Base-by-base conservation (phyloP, 768 basidiomycete species). In the Calvatia gigantea region DNA sequence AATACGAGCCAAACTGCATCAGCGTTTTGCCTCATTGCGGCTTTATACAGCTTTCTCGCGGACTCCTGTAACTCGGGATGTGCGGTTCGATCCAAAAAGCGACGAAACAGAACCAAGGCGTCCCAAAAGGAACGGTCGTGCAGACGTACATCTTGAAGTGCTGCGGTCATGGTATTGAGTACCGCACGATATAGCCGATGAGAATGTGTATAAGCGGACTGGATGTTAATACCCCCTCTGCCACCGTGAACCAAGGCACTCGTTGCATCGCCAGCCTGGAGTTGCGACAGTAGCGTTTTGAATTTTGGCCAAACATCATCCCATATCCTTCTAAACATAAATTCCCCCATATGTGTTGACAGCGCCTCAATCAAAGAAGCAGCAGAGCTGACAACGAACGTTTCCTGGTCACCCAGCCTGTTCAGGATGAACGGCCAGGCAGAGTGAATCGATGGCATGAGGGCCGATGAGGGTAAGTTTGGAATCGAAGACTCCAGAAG, bases 391-490 rank as follows among this genome's bases (percentile, higher is more conserved):
- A 94, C 82, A 27, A 98, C 93, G 62, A 84, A 94, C 0, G 84
- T 73, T 65, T 94, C 89, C 0, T 75, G 41, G 63, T 94, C 91
- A 12, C 69, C 66, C 11, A 98, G 75, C 6, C 96, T 81, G 61
- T 93, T 93, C 53, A 98, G 71, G 61, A 99, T 83, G 68, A 87
- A 91, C n/a, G 93, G 92, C 97, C 97, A 99, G 1, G 91, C 88
- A 19, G 81, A 80, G 69, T 98, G 91, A 32, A 98, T 81, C 4
- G 89, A 79, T 2, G 94, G 90, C 37, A 98, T 79, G 15, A 98
- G 79, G 14, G 87, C 83, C 11, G 85, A 82, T 63, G 87, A 86
- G 0, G 79, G 80, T 19, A 86, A 75, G 5, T 94, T 84, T 0
- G 88, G 81, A 3, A 91, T 82, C 1, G 94, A 85, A 1, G 84